These are phyloP conservation scores for Mycena latifolia DNA, from an alignment of 768 basidiomycete species.

Conservation along the genomic window DNA sequence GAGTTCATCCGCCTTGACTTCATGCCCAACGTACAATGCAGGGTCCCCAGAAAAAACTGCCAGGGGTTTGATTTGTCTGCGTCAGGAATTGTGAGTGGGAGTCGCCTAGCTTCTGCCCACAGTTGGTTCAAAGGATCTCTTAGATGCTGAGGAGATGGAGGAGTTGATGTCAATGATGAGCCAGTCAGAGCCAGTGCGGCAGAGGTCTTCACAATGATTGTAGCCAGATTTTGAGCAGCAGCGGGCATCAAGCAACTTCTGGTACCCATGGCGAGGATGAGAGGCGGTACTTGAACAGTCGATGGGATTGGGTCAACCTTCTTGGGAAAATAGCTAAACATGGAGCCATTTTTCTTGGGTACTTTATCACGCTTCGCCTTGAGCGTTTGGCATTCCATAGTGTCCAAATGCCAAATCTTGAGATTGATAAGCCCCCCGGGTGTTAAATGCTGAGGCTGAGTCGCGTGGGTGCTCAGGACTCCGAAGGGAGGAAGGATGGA, in stretches of 20 bases:
- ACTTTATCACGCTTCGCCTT: background rate
- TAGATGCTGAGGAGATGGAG: background rate
- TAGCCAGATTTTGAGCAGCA: background rate
- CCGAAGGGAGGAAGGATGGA: too few species aligned
- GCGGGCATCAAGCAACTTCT: too few species aligned
- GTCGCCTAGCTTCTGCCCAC: background rate
- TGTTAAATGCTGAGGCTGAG: too few species aligned
- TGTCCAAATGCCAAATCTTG: too few species aligned
- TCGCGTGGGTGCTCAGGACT: too few species aligned
- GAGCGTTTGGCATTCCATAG: background rate
- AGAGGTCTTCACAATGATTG: background rate
- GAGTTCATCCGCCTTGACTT: background rate
- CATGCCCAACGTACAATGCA: background rate
- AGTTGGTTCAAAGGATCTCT: background rate
- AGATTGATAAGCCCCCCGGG: background rate
- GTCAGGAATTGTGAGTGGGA: background rate
- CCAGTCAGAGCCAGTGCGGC: background rate
- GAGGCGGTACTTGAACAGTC: background rate
- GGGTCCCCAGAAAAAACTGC: background rate
- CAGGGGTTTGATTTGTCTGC: background rate
- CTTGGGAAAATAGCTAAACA: background rate
- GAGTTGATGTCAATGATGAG: background rate
- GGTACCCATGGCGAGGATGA: too few species aligned
- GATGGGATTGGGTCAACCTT: background rate
- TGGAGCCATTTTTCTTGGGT: background rate